A percentile compares a stretch with the other conserved stretches of the same genome.
Evolutionary conservation across 148 eudicot species (phyloP).

Genomic region (Chenopodium berlandieri): DNA sequence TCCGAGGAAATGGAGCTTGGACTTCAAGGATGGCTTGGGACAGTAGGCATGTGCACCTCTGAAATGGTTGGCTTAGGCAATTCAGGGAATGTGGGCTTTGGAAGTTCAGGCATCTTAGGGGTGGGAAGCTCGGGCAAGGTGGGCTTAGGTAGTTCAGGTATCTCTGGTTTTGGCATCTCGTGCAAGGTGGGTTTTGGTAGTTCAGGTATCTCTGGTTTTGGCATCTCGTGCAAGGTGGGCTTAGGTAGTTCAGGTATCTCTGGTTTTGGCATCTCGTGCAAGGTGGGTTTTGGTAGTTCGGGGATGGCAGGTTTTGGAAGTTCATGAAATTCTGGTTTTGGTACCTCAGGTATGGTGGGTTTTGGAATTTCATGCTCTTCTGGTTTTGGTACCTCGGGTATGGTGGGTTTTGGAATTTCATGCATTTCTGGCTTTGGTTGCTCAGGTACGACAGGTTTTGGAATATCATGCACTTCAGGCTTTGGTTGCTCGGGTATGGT

Average conservation of each 20-base stretch:
- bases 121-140: background rate
- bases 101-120: background rate
- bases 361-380: constrained; percentile 15
- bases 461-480: background rate
- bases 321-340: constrained; percentile 10
- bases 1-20: too few species aligned
- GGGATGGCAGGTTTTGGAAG: constrained; percentile 9
- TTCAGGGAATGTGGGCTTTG: constrained; percentile 3
- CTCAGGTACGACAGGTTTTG: background rate
- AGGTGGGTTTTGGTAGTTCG: background rate
- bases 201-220: constrained; percentile 14
- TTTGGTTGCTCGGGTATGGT: constrained; percentile 5
- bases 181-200: background rate
- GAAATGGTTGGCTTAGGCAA: too few species aligned
- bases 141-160: constrained; percentile 2
- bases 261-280: constrained; percentile 12
- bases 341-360: constrained; percentile 6
- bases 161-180: constrained; percentile 13
- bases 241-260: constrained; percentile 7
- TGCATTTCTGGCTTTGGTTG: constrained; percentile 17
- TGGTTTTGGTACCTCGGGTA: constrained; percentile 18
- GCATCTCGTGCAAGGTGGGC: background rate
- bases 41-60: too few species aligned
- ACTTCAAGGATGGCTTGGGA: too few species aligned
- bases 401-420: constrained; percentile 10